A percentile compares a stretch with the other conserved stretches of the same genome.
Evolutionary conservation across 73 alveolate species (phyloP).

Genomic region (Loxodes magnus): DNA sequence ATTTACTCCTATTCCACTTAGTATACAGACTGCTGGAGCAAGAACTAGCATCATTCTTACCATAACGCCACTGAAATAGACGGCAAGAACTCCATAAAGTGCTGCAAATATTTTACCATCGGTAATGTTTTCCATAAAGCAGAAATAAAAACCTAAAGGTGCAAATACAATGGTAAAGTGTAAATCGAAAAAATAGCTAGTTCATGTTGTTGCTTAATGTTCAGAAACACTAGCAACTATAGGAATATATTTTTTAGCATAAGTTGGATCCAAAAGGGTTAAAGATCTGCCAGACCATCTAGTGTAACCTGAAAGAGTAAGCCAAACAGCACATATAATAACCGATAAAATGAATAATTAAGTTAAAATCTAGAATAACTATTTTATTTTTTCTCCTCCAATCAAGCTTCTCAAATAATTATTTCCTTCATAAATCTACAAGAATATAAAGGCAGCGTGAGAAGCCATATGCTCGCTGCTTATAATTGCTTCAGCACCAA

Average conservation of each 20-base stretch:
- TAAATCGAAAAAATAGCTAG: slow-evolving; percentile 66
- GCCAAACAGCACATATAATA: background rate
- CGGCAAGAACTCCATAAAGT: slow-evolving; percentile 38
- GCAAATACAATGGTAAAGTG: slow-evolving; percentile 61
- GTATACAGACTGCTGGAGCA: slow-evolving; percentile 57
- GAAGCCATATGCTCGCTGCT: slow-evolving; percentile 80
- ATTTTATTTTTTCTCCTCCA: slow-evolving; percentile 3
- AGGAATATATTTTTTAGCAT: slow-evolving; percentile 77
- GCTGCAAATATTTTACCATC: slow-evolving; percentile 50
- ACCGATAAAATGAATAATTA: background rate
- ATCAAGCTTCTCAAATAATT: background rate
- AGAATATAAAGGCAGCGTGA: slow-evolving; percentile 56
- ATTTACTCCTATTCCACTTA: slow-evolving; percentile 53
- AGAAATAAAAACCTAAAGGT: slow-evolving; percentile 69
- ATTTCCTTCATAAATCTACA: background rate
- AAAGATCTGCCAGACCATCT: slow-evolving; percentile 69
- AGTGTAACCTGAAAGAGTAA: slow-evolving; percentile 38
- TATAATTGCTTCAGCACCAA: slow-evolving; percentile 39
- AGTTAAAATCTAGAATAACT: background rate
- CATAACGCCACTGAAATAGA: slow-evolving; percentile 44
- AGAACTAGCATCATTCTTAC: slow-evolving; percentile 46
- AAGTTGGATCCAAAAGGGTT: slow-evolving; percentile 74
- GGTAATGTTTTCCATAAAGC: slow-evolving; percentile 59
- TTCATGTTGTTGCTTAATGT: slow-evolving; percentile 50
- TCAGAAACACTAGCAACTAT: slow-evolving; percentile 83